Conservation (phyloP, 176 grass and related monocot genomes). For the Aegilops longissima region DNA sequence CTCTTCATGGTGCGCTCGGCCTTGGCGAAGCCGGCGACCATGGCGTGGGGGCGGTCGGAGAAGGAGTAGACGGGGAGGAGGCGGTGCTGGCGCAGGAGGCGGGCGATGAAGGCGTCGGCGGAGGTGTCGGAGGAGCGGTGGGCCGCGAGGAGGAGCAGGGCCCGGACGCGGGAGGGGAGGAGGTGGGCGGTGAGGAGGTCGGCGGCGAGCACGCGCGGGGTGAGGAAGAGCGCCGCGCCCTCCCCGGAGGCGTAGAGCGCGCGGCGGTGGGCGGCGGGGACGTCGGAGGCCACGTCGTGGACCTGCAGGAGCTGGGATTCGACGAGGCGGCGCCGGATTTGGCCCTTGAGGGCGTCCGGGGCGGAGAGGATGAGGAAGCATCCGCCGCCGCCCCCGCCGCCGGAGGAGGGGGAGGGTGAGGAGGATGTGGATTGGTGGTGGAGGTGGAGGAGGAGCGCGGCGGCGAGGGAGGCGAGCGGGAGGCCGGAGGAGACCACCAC, state of each 20-base stretch:
- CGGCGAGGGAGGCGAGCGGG: conserved; percentile 59
- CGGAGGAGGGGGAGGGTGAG: conserved; percentile 36
- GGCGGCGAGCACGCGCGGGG: conserved; percentile 75
- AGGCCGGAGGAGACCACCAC: conserved; percentile 72
- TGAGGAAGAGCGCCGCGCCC: conserved; percentile 60
- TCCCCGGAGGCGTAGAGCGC: conserved; percentile 65
- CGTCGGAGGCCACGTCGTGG: conserved; percentile 57
- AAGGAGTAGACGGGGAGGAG: conserved; percentile 70
- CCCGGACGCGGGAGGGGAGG: conserved; percentile 44
- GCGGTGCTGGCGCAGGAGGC: conserved; percentile 57
- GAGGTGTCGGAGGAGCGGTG: conserved; percentile 78
- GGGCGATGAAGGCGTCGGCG: conserved; percentile 80
- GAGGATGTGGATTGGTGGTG: conserved; percentile 36
- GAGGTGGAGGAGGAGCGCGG: conserved; percentile 66
- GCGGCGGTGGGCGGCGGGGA: conserved; percentile 65
- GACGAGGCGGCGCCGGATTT: conserved; percentile 48
- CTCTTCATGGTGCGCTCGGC: conserved; percentile 86
- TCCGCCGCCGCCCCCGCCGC: background rate
- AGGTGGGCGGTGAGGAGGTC: conserved; percentile 89
- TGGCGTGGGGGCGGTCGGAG: conserved; percentile 80
- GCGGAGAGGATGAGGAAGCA: conserved; percentile 83
- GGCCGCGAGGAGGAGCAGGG: conserved; percentile 63
- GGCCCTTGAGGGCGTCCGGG: conserved; percentile 55
- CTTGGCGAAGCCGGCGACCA: conserved; percentile 93
- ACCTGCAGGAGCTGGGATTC: conserved; percentile 33